Evolutionary conservation across 495 filamentous ascomycete genomes (phyloP).

Genomic region (Daldinia vernicosa): DNA sequence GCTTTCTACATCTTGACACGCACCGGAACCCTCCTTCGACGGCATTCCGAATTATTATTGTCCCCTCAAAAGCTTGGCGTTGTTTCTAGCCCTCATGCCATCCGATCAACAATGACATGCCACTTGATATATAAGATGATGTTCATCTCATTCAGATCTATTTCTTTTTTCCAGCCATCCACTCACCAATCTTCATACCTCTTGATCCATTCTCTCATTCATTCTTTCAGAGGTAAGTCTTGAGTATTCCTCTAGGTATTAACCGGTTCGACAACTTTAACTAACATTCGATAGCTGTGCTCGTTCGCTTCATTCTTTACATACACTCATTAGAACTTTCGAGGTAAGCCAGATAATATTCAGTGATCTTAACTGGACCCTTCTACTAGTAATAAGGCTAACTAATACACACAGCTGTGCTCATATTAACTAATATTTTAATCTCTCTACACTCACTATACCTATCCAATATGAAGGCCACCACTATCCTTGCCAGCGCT

Average conservation of each 20-base stretch:
- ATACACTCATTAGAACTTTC: conserved; percentile 53
- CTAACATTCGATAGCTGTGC: conserved; percentile 56
- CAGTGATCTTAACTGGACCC: neutral
- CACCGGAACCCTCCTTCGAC: conserved; percentile 53
- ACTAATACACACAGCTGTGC: conserved; percentile 53
- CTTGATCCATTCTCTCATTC: conserved; percentile 53
- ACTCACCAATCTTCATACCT: conserved; percentile 47
- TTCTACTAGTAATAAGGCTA: conserved; percentile 22
- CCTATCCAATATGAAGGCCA: conserved; percentile 56
- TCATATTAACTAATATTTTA: conserved; percentile 56
- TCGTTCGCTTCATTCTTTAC: conserved; percentile 60
- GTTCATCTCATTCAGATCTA: conserved; percentile 31
- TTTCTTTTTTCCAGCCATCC: conserved; percentile 52
- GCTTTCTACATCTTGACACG: conserved; percentile 56
- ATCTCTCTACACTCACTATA: conserved; percentile 42
- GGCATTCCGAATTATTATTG: conserved; percentile 53
- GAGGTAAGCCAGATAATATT: conserved; percentile 46
- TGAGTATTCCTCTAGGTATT: conserved; percentile 10
- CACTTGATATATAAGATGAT: conserved; percentile 54
- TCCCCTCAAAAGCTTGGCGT: conserved; percentile 52
- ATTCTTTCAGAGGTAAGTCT: conserved; percentile 58
- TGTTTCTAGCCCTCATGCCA: conserved; percentile 50
- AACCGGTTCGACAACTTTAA: conserved; percentile 2
- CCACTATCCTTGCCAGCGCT: conserved; percentile 51
- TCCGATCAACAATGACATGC: conserved; percentile 41